Conservation (phyloP, 371 early-diverging fungal species). For the Sporodiniella umbellata region DNA sequence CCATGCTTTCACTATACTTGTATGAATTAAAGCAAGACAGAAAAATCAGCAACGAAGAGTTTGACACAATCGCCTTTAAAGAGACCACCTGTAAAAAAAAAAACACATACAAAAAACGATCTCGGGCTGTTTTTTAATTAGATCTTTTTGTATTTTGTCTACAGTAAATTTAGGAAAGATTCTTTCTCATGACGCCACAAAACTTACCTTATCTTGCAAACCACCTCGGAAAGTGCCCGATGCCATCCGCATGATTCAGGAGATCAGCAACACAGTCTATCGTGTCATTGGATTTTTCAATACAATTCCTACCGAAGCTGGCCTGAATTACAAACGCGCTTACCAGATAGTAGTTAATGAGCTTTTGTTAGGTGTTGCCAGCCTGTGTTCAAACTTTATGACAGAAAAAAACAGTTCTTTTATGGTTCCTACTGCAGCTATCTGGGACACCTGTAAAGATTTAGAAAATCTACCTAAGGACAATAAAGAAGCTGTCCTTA, state of each 20-base stretch:
- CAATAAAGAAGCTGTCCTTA: constrained; percentile 32
- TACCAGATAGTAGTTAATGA: constrained; percentile 21
- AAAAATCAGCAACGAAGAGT: constrained; percentile 13
- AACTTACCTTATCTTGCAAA: constrained; percentile 46
- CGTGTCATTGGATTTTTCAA: constrained; percentile 41
- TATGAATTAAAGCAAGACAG: constrained; percentile 27
- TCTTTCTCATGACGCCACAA: constrained; percentile 45
- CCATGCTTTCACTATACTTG: constrained; percentile 30
- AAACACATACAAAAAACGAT: neutral
- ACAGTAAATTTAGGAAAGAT: constrained; percentile 32
- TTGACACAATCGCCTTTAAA: constrained; percentile 25
- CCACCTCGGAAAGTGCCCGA: constrained; percentile 43
- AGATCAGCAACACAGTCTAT: constrained; percentile 37
- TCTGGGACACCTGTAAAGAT: constrained; percentile 42
- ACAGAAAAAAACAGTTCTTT: constrained; percentile 10
- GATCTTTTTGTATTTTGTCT: no score
- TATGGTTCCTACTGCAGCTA: constrained; percentile 42
- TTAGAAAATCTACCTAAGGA: constrained; percentile 20
- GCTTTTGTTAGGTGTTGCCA: constrained; percentile 20
- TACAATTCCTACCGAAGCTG: constrained; percentile 24
- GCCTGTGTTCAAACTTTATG: constrained; percentile 29
- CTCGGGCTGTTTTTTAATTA: no score
- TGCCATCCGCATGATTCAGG: constrained; percentile 31
- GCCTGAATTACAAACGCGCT: constrained; percentile 19
- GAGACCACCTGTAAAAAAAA: constrained; percentile 27